A percentile compares a stretch with the other conserved stretches of the same genome.
Evolutionary conservation across 1,284 basidiomycete genomes (phyloP).

Genomic region (Cryptococcus hybrid): DNA sequence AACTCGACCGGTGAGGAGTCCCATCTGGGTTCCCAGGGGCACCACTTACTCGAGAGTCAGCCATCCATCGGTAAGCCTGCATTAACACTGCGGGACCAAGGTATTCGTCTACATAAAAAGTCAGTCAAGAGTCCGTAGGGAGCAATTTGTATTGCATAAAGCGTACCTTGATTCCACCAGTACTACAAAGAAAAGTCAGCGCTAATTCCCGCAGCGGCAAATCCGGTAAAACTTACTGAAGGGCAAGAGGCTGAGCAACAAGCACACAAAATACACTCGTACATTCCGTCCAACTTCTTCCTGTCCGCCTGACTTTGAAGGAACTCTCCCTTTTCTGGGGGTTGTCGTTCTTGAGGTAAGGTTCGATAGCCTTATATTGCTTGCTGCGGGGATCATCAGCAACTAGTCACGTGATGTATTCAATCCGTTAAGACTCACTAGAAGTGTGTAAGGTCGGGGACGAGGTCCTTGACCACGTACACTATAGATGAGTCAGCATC

Average conservation of each 20-base stretch:
- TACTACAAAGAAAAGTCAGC: conserved; percentile 53
- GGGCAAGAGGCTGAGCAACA: conserved; percentile 98
- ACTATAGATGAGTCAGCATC: conserved; percentile 55
- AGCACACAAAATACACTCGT: conserved; percentile 74
- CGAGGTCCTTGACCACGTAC: conserved; percentile 99
- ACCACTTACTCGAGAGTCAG: conserved; percentile 77
- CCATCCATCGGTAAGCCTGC: conserved; percentile 97
- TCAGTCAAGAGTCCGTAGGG: not conserved
- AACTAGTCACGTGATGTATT: conserved; percentile 41
- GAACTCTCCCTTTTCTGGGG: conserved; percentile 71
- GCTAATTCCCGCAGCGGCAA: not conserved
- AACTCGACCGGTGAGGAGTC: not conserved
- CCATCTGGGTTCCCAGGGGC: conserved; percentile 2
- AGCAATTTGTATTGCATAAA: not conserved
- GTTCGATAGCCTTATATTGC: conserved; percentile 99
- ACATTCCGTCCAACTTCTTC: conserved; percentile 94
- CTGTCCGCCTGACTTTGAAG: conserved; percentile 89
- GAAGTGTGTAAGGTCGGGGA: conserved; percentile 61
- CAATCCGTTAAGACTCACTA: conserved; percentile 30
- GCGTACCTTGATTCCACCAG: conserved; percentile 88
- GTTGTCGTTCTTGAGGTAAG: conserved; percentile 89
- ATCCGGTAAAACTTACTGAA: conserved; percentile 30
- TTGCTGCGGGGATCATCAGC: conserved; percentile 83
- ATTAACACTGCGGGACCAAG: conserved; percentile 95
- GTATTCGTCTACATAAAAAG: conserved; percentile 67